These are phyloP conservation scores for Aureobasidium subglaciale DNA, from an alignment of 2,329 filamentous ascomycete species.

Conservation along the genomic window DNA sequence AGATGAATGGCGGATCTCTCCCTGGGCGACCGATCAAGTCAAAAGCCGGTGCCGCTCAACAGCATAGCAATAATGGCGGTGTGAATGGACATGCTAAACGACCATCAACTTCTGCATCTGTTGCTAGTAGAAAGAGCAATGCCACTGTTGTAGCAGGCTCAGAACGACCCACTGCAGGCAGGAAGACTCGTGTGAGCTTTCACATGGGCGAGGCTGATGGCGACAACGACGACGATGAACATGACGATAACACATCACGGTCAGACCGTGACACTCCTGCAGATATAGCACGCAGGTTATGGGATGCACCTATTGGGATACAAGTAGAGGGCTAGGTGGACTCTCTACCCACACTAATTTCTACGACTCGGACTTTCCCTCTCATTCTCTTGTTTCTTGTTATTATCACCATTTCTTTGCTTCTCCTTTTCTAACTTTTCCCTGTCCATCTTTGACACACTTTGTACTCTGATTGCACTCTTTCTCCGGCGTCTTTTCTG, in stretches of 20 bases:
- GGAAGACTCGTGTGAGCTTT: slow-evolving; percentile 14
- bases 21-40: slow-evolving; percentile 28
- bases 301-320: slow-evolving; percentile 24
- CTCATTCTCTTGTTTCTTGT: neutral
- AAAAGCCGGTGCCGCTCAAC: neutral
- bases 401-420: neutral
- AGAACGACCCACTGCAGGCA: slow-evolving; percentile 19
- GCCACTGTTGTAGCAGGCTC: neutral
- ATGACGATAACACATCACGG: slow-evolving; percentile 19
- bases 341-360: neutral
- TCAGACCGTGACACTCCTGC: slow-evolving; percentile 27
- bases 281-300: slow-evolving; percentile 34
- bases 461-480: no score
- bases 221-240: slow-evolving; percentile 10
- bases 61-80: slow-evolving; percentile 34
- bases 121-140: slow-evolving; percentile 8
- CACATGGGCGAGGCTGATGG: slow-evolving; percentile 12
- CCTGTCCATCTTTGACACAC: no score
- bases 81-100: slow-evolving; percentile 2
- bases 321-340: slow-evolving; percentile 2
- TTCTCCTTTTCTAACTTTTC: neutral
- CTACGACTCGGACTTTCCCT: neutral
- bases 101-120: neutral
- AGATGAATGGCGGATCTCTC: slow-evolving; percentile 15
- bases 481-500: no score